Conservation (phyloP, 208 protist species). For the Endotrypanum monterogeii region DNA sequence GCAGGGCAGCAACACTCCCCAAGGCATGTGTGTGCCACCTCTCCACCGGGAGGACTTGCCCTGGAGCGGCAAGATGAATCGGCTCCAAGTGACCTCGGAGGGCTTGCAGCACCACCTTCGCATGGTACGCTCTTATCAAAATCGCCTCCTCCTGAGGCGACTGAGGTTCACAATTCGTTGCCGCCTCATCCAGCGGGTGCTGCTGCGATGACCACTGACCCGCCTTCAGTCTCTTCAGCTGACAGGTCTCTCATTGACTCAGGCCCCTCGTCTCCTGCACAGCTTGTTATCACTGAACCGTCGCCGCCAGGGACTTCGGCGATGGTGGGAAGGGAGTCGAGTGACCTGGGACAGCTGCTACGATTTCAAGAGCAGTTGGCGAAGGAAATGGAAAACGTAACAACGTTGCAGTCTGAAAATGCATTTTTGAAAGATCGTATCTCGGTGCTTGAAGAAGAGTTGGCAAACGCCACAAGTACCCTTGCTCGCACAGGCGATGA, state of each 20-base stretch:
- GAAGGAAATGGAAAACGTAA: constrained; percentile 59
- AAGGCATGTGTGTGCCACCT: background rate
- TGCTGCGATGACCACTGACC: background rate
- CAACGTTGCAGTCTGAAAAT: constrained; percentile 42
- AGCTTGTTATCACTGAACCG: background rate
- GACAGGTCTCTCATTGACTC: background rate
- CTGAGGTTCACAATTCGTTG: background rate
- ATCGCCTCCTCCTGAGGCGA: background rate
- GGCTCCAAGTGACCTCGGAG: background rate
- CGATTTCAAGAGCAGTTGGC: constrained; percentile 70
- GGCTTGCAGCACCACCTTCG: background rate
- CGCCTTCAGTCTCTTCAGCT: background rate
- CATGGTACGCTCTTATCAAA: background rate
- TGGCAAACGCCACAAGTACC: constrained; percentile 23
- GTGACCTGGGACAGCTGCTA: constrained; percentile 43
- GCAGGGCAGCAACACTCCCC: background rate
- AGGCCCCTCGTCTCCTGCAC: background rate
- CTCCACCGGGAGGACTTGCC: background rate
- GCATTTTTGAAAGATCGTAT: constrained; percentile 24
- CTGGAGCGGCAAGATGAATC: background rate
- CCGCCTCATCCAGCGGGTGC: background rate
- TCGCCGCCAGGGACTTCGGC: background rate
- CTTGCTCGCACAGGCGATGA: constrained; percentile 15
- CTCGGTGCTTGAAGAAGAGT: constrained; percentile 28
- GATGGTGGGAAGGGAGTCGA: background rate